Base-by-base conservation (phyloP, 2,329 filamentous ascomycete species). In the Macrophomina pseudophaseolina region DNA sequence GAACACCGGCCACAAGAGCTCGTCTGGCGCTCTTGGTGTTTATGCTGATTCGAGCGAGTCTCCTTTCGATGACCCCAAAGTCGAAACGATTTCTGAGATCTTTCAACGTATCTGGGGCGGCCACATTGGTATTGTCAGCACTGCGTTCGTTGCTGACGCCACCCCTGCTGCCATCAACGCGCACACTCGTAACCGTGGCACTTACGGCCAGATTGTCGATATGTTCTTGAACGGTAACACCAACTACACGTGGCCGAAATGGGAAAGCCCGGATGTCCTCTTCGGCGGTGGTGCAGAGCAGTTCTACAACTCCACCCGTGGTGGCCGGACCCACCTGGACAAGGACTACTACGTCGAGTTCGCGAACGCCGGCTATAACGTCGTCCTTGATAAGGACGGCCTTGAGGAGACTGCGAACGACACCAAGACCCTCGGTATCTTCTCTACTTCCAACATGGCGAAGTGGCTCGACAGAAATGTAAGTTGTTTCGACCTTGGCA, bases 381-480 rank as follows among this genome's bases (percentile, higher is more conserved):
- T 95, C 70, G 87, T 88, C 68, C 80, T 87, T 71, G 94, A 94
- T 84, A 91, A 91, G 78, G 94, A 91, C 1, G 84, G 88, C 2
- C 85, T 96, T 1, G 75, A 85, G 3, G 78, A 82, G 32, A 83
- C 86, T 1, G 82, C 86, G 58, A 87, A 85, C 73, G 81, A 81
- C 65, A 83, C 87, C 70, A 88, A 85, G 73, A 87, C 91, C 0
- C 87, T 96, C 1, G 92, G 92, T 40, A 88, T 96, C 73, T 96
- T 95, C 82, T 89, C 87, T 73, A 85, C 86, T 68, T 86, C 85
- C 69, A 91, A 91, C 79, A 85, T 96, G 75, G 90, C 91, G 49
- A 92, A 92, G 73, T 96, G 92, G 92, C 85, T 96, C 11, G 92
- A 96, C 80, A 89, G 92, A 70, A 94, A 95, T 72, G 84, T 68